Conservation (phyloP, 2,329 filamentous ascomycete species). For the Didymella pomorum region DNA sequence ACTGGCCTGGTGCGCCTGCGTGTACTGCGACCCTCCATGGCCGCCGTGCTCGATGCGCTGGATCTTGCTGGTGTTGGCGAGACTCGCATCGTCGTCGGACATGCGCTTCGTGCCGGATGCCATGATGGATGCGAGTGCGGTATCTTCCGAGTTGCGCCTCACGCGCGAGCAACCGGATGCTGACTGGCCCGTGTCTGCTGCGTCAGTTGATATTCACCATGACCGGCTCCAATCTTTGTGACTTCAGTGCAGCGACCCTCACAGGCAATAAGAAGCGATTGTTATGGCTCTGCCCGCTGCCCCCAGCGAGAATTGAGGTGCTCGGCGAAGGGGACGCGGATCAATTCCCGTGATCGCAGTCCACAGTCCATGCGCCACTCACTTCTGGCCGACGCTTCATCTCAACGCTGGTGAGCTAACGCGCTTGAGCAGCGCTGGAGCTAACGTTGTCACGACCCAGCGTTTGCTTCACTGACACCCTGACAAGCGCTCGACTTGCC, state of each 20-base stretch:
- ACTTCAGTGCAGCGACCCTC: not conserved
- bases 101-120: conserved; percentile 28
- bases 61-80: conserved; percentile 35
- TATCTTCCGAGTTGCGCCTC: conserved; percentile 23
- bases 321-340: conserved; percentile 20
- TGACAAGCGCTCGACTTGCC: not conserved
- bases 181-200: conserved; percentile 19
- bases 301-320: not conserved
- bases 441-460: not conserved
- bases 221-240: not conserved
- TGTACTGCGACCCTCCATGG: not conserved
- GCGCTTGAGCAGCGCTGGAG: not conserved
- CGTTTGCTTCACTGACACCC: not conserved
- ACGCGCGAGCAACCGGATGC: conserved; percentile 27
- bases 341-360: conserved; percentile 18
- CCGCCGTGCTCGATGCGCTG: conserved; percentile 45
- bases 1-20: conserved; percentile 1
- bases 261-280: not conserved
- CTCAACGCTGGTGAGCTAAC: conserved; percentile 7
- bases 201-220: conserved; percentile 2
- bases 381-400: conserved; percentile 9
- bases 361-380: conserved; percentile 19
- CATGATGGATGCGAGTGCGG: conserved; percentile 29
- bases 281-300: conserved; percentile 2
- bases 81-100: conserved; percentile 24